Conservation (phyloP, 2,329 filamentous ascomycete genomes). For the Talaromyces sp. region DNA sequence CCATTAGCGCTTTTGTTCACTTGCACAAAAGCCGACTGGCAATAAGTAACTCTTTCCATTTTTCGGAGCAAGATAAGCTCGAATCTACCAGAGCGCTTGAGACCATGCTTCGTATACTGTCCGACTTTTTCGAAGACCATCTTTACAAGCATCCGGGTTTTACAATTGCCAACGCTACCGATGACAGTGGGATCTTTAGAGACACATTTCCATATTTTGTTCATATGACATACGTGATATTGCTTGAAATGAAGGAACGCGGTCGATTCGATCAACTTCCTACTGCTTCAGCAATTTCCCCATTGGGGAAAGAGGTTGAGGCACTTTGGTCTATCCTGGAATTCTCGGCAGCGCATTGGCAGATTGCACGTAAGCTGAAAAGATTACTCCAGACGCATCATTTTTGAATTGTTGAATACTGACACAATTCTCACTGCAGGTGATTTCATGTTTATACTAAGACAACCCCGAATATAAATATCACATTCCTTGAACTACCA, state of each 20-base stretch:
- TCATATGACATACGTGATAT: constrained; percentile 12
- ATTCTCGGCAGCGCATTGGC: constrained; percentile 1
- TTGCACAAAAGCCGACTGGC: constrained; percentile 8
- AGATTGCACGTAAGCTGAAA: constrained; percentile 10
- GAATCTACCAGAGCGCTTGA: constrained; percentile 11
- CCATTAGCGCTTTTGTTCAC: constrained; percentile 9
- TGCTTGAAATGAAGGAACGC: constrained; percentile 14
- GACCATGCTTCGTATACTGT: constrained; percentile 14
- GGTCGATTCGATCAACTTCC: neutral
- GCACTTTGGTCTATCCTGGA: constrained; percentile 1
- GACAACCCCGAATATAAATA: neutral
- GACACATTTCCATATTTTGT: constrained; percentile 16
- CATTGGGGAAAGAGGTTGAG: neutral
- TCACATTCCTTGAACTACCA: neutral
- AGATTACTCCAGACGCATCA: too few relatives aligned
- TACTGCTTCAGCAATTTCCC: neutral
- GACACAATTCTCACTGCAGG: neutral
- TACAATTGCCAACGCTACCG: neutral
- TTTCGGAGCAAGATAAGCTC: constrained; percentile 5
- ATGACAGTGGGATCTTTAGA: neutral
- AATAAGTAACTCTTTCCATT: neutral
- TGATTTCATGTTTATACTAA: neutral
- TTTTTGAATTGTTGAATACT: neutral
- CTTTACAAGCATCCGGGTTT: neutral
- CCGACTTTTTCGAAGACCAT: constrained; percentile 7